Evolutionary conservation across 257 asterid species (phyloP).

Genomic region (Solanum chilense): DNA sequence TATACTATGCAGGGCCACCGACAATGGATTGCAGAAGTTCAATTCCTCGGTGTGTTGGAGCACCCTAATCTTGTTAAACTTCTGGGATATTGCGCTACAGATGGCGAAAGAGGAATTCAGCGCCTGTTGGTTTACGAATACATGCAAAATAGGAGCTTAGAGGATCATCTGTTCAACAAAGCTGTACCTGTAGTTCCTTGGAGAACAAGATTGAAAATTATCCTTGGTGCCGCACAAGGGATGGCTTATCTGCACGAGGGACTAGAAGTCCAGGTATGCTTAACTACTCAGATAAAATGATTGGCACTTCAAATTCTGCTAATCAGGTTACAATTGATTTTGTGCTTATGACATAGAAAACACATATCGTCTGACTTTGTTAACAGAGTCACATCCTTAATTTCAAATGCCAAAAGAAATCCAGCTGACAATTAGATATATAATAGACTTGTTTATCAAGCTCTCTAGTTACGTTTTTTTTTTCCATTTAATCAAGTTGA

Average conservation of each 20-base stretch:
- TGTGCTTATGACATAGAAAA: not conserved
- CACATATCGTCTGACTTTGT: not conserved
- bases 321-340: not conserved
- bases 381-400: not conserved
- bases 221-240: conserved; percentile 90
- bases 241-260: conserved; percentile 90
- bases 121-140: conserved; percentile 77
- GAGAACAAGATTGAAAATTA: conserved; percentile 53
- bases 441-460: not conserved
- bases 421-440: not conserved
- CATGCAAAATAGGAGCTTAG: conserved; percentile 82
- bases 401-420: not conserved
- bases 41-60: conserved; percentile 75
- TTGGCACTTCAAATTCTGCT: not conserved
- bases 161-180: conserved; percentile 76
- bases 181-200: conserved; percentile 55
- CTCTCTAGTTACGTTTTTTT: not conserved
- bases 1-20: conserved; percentile 62
- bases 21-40: conserved; percentile 93
- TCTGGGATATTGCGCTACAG: conserved; percentile 74
- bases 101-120: conserved; percentile 90
- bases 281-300: not conserved
- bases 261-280: conserved; percentile 53
- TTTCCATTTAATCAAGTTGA: not conserved
- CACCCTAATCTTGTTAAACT: conserved; percentile 90